A percentile compares a stretch with the other conserved stretches of the same genome.
phyloP scores from a whole-genome alignment of 2,329 filamentous ascomycete species.

The Fusarium burgessii region DNA sequence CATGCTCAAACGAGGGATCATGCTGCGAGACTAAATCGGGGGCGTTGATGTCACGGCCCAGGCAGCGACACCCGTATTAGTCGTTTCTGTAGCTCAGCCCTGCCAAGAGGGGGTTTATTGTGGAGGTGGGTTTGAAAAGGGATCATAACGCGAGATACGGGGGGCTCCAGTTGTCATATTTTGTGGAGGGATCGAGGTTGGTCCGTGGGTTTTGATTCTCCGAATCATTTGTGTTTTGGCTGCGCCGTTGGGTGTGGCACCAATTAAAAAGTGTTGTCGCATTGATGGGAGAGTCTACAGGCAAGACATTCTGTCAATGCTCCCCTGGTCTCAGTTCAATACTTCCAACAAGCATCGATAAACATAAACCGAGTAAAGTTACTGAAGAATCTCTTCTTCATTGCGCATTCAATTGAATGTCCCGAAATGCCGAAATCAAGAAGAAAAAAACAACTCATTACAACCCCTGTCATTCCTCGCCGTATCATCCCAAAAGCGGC shows the following conservation, averaged over 20 bases:
- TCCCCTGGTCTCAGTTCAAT: fast-evolving
- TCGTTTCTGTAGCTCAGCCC: conserved; percentile 33
- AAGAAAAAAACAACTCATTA: neutral
- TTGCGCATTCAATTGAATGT: neutral
- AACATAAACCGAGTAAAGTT: fast-evolving
- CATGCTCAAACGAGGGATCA: conserved; percentile 19
- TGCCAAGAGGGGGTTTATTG: conserved; percentile 16
- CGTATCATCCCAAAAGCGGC: conserved; percentile 26
- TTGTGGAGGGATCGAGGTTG: neutral
- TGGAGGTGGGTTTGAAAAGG: conserved; percentile 19
- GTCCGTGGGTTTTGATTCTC: neutral
- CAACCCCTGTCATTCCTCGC: conserved; percentile 24
- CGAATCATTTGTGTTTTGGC: neutral
- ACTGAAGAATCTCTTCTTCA: fast-evolving
- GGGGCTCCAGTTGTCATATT: neutral
- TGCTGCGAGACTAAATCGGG: conserved; percentile 30
- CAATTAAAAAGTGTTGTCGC: too few relatives aligned
- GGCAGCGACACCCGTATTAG: conserved; percentile 23
- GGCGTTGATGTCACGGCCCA: neutral
- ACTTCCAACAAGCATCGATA: fast-evolving
- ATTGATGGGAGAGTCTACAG: too few relatives aligned
- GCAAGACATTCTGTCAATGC: too few relatives aligned
- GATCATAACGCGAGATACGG: conserved; percentile 22
- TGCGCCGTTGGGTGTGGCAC: neutral
- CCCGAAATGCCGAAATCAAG: neutral